Evolutionary conservation across 116 monocot species (phyloP), one percentile per base, ranked within the genome.

Genomic region (Papilionanthe hybrid): DNA sequence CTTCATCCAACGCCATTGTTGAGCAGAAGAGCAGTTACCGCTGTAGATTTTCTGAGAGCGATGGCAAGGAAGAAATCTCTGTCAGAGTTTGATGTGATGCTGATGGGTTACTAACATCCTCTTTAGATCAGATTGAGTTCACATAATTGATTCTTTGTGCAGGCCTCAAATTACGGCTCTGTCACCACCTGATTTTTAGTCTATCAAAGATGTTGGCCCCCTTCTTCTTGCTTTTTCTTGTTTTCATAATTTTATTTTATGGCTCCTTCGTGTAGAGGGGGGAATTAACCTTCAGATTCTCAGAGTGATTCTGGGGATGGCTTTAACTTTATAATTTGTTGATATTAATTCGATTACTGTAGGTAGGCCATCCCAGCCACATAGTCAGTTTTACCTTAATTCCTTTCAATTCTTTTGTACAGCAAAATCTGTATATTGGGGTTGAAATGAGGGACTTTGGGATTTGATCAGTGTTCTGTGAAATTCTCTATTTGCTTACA

Each of bases 101-200:
- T 56, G 78, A 53, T 75, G 65, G 80, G 53, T 20, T 49, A 72
- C 57, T 74, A 72, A 75, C 58, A 23, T 44, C 78, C 10, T 45
- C 45, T 45, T 7, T 76, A 76, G 65, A 58, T 72, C 53, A 67
- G 30, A 68, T 42, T 5, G 0, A 10, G 28, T 72, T 72, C 76
- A 67, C 65, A 77, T 75, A 80, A 80, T 82, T 85, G 77, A 88
- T 88, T 88, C 82, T 85, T 88, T 88, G 82, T 88, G 88, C 80
- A 77, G 75, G 49, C 80, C 80, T 82, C 85, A 28, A 80, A 88
- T 80, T 78, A 85, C 81, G 82, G 85, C 49, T 13, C 67, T 75
- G 37, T 49, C 83, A 81, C 67, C 77, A 66, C 42, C 79, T 27
- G 65, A 78, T 82, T 85, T 55, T 65, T 82, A 7, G 45, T 42